Evolutionary conservation across 1,139 yeast genomes (phyloP), one percentile per base, ranked within the genome.

Genomic region (Saccharomyces hybrid): DNA sequence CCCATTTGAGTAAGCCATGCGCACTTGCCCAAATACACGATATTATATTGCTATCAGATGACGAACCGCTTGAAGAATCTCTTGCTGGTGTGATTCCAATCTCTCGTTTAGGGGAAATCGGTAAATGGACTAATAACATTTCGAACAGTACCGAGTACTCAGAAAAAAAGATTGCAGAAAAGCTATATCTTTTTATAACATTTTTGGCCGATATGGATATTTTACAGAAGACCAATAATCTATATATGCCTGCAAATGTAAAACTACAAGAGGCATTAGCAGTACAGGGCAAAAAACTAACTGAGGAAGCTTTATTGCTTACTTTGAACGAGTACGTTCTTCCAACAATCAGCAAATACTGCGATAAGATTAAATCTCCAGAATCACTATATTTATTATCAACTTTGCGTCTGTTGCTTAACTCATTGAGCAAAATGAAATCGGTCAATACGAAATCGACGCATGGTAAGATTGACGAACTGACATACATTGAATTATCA

Each of bases 401-500:
- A 42, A 59, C 69, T 9, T 38, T 69, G 1, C 61, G 67, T 1
- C 54, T 68, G 47, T 51, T 71, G 1, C 54, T 64, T n/a, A 61
- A 63, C 48, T 64, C 6, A 49, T 52, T 4, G 49, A 34, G 5
- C 53, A 76, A 49, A 57, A 67, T 4, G 50, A 53, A 0, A 60
- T 76, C 8, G 75, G 75, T 53, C 59, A 70, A 5, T 75, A 66
- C 13, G 42, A 34, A 34, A 58, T 79, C 84, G 2, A 50, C 70
- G 26, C 68, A 71, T 51, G 80, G 76, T 4, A 83, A 79, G 58
- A 63, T 80, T 3, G 74, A 73, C 25, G 84, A 82, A 11, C 71
- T 88, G 57, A 71, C 78, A 5, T 85, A 84, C 61, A 62, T 88
- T 47, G 93, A 87, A 62, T 78, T 76, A 57, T 82, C 91, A 4